These are phyloP conservation scores for Chlamydomonas eustigma DNA, from an alignment of 139 green algal genomes.

Conservation along the genomic window DNA sequence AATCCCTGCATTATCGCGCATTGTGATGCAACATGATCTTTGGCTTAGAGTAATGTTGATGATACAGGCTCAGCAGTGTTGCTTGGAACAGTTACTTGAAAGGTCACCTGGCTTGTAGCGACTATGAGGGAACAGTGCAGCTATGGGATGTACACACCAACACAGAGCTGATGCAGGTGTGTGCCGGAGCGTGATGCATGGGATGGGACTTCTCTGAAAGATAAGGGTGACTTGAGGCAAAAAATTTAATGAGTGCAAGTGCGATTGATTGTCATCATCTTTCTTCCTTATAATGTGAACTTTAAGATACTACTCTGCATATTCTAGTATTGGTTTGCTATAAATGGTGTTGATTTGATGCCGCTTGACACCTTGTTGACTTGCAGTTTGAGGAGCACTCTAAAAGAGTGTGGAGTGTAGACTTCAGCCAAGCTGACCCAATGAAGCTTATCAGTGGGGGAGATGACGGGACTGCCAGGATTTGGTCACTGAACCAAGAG, in stretches of 20 bases:
- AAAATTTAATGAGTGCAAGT: too few species aligned
- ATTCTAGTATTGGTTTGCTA: too few species aligned
- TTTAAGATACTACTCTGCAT: too few species aligned
- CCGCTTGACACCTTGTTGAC: too few species aligned
- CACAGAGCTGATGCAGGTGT: slow-evolving; percentile 25
- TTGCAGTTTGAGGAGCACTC: slow-evolving; percentile 72
- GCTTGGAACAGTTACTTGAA: slow-evolving; percentile 4
- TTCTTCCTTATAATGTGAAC: too few species aligned
- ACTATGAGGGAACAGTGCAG: slow-evolving; percentile 79
- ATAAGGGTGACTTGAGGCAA: too few species aligned
- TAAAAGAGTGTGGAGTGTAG: slow-evolving; percentile 83
- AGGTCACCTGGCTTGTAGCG: slow-evolving; percentile 59
- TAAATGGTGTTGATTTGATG: too few species aligned
- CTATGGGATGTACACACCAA: slow-evolving; percentile 61
- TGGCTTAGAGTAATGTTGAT: too few species aligned
- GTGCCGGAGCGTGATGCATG: background rate
- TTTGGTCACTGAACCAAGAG: slow-evolving; percentile 5
- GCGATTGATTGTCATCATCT: too few species aligned
- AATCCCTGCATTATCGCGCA: too few species aligned
- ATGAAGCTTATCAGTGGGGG: slow-evolving; percentile 60
- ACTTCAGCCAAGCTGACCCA: slow-evolving; percentile 54
- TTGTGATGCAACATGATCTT: too few species aligned
- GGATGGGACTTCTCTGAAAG: background rate
- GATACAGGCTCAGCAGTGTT: slow-evolving; percentile 6
- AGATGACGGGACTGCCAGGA: slow-evolving; percentile 87